Base-by-base conservation (phyloP, 345 rosid genomes). In the Populus alba region DNA sequence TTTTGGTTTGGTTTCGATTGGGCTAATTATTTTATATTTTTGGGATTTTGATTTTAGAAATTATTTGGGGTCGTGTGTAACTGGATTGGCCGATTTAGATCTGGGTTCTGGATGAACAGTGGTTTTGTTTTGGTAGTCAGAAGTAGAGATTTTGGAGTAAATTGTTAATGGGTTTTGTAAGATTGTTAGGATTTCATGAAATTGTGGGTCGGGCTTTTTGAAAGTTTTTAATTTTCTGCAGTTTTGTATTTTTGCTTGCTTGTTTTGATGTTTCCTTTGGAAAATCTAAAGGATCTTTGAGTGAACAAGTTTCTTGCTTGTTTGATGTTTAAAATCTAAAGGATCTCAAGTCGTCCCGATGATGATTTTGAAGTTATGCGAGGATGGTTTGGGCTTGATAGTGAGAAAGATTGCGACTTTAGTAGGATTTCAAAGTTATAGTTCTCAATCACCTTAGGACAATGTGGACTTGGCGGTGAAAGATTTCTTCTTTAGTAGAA, bases 31-130 rank as follows among this genome's bases (percentile, higher is more conserved):
- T 66, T 65, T 45, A 23, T 15, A 9, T 41, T 57, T 10, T 75
- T 55, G 12, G n/a, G 65, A 37, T 43, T 61, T 61, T 65, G 22
- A 1, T 76, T 57, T n/a, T 3, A 59, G 25, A 23, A 25, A 61
- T 27, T n/a, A 23, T 6, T 1, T 41, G 31, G 31, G 41, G 15
- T 41, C 27, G 27, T 66, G 10, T 73, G 61, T 16, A n/a, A 53
- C 59, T 72, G 31, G 12, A 75, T 15, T n/a, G 27, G 27, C 55
- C 39, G 65, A 59, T 61, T 78, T 35, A 49, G 79, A 74, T 78
- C 75, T 78, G 73, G 81, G 68, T 84, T 47, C 45, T 22, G 22
- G 35, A 51, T 38, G 75, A 69, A 79, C 68, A 13, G 74, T 66
- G 77, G 78, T 77, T 77, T 77, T 74, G 1, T 53, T 37, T 43